Evolutionary conservation across 192 early-diverging fungal genomes (phyloP), one percentile per base, ranked within the genome.

Genomic region (Podila epigama): DNA sequence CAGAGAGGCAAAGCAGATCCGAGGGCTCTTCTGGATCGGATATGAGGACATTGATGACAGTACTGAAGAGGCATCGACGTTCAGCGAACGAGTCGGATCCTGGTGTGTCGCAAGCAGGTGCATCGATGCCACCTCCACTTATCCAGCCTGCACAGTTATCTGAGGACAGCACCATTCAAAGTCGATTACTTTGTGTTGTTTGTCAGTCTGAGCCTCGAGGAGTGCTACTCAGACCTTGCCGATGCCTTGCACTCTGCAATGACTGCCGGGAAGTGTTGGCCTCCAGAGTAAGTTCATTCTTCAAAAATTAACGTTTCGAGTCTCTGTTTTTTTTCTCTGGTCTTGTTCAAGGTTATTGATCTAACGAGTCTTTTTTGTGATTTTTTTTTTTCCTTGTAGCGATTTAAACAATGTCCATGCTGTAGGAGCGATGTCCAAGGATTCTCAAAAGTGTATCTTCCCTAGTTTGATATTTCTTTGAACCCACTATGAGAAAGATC

Each of bases 381-480:
- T 58, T 51, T 3, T 9, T 13, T 25, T 25, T 48, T 0, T 20
- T 48, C 11, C 40, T 3, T 31, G 35, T 48, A 77, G 73, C 66
- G 73, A 18, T 77, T 68, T 51, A 77, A 77, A 31, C 73, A 77
- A 25, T 77, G 73, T 27, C 73, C 73, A 40, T 77, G 73, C 40
- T 77, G 73, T 59, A 59, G 73, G 36, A 62, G 63, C 40, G 73
- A 77, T 44, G 73, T 77, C 31, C 73, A 77, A 64, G 73, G 73
- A 16, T 77, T 64, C 52, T 77, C 73, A 51, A 77, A 77, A 56
- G 35, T 77, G 18, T 77, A 53, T 44, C 48, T 77, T 25, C 73
- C 73, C n/a, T n/a, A n/a, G n/a, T n/a, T 37, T 77, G 66, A 68
- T 9, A 3, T 5, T 33, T 11, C 6, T 31, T 27, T 25, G 36